Conservation (phyloP, 208 protist genomes). For the Acanthamoeba rhysodes region DNA sequence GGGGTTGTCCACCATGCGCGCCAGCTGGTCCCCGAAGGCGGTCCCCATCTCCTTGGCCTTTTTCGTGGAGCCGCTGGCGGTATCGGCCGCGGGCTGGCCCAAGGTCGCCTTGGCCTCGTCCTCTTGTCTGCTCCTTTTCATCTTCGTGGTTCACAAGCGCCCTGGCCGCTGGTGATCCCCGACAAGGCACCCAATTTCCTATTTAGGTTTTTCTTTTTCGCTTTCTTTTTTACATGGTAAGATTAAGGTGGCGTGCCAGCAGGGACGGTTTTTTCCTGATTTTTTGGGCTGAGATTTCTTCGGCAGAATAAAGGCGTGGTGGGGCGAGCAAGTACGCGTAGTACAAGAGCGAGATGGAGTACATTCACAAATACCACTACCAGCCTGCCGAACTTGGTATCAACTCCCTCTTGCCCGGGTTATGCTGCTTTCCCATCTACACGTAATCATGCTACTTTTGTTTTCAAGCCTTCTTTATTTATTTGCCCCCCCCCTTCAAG, state of each 20-base stretch:
- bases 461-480: neutral
- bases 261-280: no score
- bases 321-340: neutral
- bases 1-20: neutral
- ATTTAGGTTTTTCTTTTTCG: no score
- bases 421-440: neutral
- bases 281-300: neutral
- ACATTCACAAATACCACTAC: conserved; percentile 16
- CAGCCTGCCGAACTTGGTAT: conserved; percentile 3
- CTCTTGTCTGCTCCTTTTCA: no score
- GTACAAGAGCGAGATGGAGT: neutral
- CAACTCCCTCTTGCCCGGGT: neutral
- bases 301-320: neutral
- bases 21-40: neutral
- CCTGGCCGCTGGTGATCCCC: no score
- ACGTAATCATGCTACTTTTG: neutral
- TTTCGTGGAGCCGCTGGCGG: no score
- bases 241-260: no score
- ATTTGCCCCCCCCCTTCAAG: no score
- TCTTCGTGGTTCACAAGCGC: no score
- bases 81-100: no score
- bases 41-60: neutral
- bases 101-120: no score
- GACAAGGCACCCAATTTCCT: no score
- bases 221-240: no score